Evolutionary conservation across 2,329 filamentous ascomycete species (phyloP).

Genomic region (Plenodomus lindquistii): DNA sequence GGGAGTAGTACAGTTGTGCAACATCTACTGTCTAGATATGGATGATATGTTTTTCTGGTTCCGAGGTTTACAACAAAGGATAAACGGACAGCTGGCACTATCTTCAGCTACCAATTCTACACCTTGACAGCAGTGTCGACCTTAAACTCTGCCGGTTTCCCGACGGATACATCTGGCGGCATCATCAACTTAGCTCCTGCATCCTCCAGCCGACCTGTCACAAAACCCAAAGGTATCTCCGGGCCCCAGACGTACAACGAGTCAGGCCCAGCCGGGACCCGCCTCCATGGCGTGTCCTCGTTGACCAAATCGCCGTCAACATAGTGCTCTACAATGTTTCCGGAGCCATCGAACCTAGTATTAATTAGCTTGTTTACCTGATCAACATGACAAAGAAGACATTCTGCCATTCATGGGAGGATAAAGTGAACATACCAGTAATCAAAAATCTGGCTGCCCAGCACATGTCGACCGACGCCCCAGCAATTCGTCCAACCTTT

Average conservation of each 20-base stretch:
- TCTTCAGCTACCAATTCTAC: no score
- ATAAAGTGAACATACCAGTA: slow-evolving; percentile 54
- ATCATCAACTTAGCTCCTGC: background rate
- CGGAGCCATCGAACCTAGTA: slow-evolving; percentile 15
- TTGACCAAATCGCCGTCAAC: slow-evolving; percentile 66
- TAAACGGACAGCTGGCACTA: no score
- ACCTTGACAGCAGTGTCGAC: slow-evolving; percentile 1
- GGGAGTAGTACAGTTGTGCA: no score
- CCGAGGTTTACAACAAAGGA: no score
- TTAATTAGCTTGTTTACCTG: slow-evolving; percentile 49
- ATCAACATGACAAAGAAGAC: no score
- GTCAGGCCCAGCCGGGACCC: slow-evolving; percentile 19
- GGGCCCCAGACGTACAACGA: slow-evolving; percentile 40
- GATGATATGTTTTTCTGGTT: no score
- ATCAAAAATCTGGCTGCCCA: slow-evolving; percentile 72
- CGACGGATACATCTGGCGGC: background rate
- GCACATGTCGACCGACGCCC: slow-evolving; percentile 69
- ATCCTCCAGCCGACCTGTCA: background rate
- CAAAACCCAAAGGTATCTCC: slow-evolving; percentile 21
- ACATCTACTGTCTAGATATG: no score
- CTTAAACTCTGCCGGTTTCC: slow-evolving; percentile 1
- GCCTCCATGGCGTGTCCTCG: slow-evolving; percentile 46
- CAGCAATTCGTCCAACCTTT: slow-evolving; percentile 66
- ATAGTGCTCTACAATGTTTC: slow-evolving; percentile 68
- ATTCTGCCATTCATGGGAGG: no score